phyloP scores from a whole-genome alignment of 202 grass and related monocot species.

The Zizania palustris region DNA sequence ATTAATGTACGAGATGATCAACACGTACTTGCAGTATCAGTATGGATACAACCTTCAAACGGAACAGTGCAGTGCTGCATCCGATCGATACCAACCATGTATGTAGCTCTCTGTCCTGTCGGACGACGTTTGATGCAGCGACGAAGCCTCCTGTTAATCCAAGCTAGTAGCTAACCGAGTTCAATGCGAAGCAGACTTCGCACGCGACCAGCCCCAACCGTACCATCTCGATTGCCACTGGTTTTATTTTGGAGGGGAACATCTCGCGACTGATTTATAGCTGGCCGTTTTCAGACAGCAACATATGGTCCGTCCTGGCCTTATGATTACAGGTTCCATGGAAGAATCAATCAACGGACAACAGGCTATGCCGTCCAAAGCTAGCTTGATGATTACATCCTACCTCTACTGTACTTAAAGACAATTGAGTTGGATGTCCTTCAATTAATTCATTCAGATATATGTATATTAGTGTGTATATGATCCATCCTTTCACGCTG shows the following conservation, averaged over 20 bases:
- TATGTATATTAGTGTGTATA: too few species aligned
- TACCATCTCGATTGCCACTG: too few species aligned
- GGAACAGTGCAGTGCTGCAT: not conserved
- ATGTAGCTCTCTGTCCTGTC: not conserved
- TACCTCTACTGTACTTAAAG: not conserved
- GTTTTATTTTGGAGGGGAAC: too few species aligned
- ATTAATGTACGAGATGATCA: not conserved
- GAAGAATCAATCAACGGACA: not conserved
- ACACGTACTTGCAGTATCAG: not conserved
- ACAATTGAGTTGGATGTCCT: not conserved
- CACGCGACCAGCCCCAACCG: slow-evolving; percentile 1
- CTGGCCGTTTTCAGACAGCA: not conserved
- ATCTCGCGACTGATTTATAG: not conserved
- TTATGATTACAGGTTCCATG: not conserved
- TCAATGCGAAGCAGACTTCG: slow-evolving; percentile 36
- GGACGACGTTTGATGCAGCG: not conserved
- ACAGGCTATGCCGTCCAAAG: not conserved
- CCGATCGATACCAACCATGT: too few species aligned
- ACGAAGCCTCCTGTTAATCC: not conserved
- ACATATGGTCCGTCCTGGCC: not conserved
- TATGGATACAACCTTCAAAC: slow-evolving; percentile 12
- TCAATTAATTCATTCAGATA: too few species aligned
- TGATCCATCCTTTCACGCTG: not conserved
- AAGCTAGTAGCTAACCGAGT: not conserved
- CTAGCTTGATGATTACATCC: not conserved